phyloP scores from a whole-genome alignment of 345 rosid genomes.

The Euphorbia pulcherrima region DNA sequence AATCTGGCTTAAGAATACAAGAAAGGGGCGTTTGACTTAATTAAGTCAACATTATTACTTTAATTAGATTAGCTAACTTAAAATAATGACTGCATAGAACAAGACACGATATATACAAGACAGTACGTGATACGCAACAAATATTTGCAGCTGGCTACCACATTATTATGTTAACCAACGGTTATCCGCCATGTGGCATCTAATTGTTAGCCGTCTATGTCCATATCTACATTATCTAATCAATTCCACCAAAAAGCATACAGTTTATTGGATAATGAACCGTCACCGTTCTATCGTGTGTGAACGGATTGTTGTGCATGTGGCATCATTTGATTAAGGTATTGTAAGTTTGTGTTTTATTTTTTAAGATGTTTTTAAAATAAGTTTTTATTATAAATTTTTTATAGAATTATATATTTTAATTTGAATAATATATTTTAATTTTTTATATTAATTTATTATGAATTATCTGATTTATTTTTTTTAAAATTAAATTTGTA shows the following conservation, averaged over 20 bases:
- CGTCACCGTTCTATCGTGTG: not conserved
- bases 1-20: not conserved
- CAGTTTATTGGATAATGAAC: not conserved
- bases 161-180: not conserved
- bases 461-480: too few relatives aligned
- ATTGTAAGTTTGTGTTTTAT: too few relatives aligned
- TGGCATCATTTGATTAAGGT: too few relatives aligned
- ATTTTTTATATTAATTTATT: too few relatives aligned
- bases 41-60: conserved; percentile 3
- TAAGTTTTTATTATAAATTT: too few relatives aligned
- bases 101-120: not conserved
- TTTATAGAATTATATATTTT: too few relatives aligned
- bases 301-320: not conserved
- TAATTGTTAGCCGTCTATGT: not conserved
- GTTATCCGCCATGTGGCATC: not conserved
- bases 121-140: not conserved
- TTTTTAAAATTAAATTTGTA: too few relatives aligned
- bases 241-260: not conserved
- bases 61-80: not conserved
- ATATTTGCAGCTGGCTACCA: conserved; percentile 13
- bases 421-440: too few relatives aligned
- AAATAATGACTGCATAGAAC: not conserved
- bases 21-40: not conserved
- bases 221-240: not conserved
- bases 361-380: too few relatives aligned